Evolutionary conservation across 805 yeast species (phyloP).

Genomic region (Nakazawaea pomicola): DNA sequence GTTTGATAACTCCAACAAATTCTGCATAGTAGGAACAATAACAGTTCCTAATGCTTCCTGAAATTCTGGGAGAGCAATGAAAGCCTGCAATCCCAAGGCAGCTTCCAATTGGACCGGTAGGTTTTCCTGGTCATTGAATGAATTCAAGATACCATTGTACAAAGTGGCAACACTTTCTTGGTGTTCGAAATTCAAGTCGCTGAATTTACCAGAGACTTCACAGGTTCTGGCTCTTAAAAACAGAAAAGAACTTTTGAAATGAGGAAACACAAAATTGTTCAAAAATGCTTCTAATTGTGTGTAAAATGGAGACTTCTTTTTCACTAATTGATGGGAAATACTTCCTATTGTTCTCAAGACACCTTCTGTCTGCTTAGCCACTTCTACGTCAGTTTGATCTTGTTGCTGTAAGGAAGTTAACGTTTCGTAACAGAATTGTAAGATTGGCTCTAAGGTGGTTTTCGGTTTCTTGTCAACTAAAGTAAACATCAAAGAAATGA

Average conservation of each 20-base stretch:
- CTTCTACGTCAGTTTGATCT: constrained; percentile 36
- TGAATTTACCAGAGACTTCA: constrained; percentile 60
- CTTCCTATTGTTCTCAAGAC: constrained; percentile 74
- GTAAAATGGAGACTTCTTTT: constrained; percentile 50
- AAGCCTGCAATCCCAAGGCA: constrained; percentile 80
- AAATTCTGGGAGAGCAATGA: constrained; percentile 59
- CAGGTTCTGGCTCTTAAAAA: constrained; percentile 75
- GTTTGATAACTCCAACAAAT: constrained; percentile 66
- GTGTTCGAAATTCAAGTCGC: constrained; percentile 50
- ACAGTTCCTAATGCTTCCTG: constrained; percentile 61
- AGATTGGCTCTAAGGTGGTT: constrained; percentile 52
- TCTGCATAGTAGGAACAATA: constrained; percentile 80
- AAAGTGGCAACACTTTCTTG: constrained; percentile 30
- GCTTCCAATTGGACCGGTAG: constrained; percentile 80
- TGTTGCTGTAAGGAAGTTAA: constrained; percentile 34
- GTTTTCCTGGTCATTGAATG: constrained; percentile 45
- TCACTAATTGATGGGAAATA: constrained; percentile 53
- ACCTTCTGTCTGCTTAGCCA: constrained; percentile 71
- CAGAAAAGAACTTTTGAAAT: constrained; percentile 52
- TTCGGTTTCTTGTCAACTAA: constrained; percentile 65
- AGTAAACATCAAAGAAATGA: constrained; percentile 65
- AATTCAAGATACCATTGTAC: constrained; percentile 40
- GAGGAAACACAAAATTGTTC: constrained; percentile 62
- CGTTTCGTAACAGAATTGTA: constrained; percentile 53
- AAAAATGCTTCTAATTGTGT: constrained; percentile 68